These are phyloP conservation scores for Neoarthrinium moseri DNA, from an alignment of 2,329 filamentous ascomycete genomes.

Conservation along the genomic window DNA sequence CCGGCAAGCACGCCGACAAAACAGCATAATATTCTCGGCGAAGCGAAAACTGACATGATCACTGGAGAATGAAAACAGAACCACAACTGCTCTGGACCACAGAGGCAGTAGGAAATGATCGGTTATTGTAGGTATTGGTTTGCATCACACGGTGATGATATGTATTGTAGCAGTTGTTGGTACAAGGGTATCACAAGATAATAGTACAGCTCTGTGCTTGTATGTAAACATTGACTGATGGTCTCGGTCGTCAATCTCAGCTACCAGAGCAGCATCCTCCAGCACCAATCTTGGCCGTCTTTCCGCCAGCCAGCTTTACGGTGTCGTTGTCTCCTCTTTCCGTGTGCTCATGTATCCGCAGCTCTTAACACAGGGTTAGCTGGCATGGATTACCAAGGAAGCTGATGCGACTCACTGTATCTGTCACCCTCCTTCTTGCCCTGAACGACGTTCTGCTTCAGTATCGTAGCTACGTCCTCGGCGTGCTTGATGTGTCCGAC, in stretches of 20 bases:
- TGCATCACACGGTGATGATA: no score
- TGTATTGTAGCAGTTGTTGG: not conserved
- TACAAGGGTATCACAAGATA: not conserved
- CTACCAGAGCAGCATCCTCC: slow-evolving; percentile 23
- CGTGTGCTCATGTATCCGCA: slow-evolving; percentile 87
- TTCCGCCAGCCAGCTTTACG: slow-evolving; percentile 62
- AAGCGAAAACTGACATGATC: not conserved
- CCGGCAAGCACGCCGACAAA: no score
- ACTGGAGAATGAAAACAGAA: not conserved
- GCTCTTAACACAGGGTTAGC: slow-evolving; percentile 48
- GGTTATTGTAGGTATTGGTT: not conserved
- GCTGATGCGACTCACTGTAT: slow-evolving; percentile 55
- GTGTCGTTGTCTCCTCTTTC: slow-evolving; percentile 93
- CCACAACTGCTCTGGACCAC: not conserved
- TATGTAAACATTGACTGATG: not conserved
- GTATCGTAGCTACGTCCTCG: slow-evolving; percentile 75
- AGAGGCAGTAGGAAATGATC: not conserved
- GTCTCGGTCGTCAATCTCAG: slow-evolving; percentile 8
- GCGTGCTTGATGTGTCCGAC: slow-evolving; percentile 72
- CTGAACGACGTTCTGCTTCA: slow-evolving; percentile 86
- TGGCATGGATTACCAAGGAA: slow-evolving; percentile 1
- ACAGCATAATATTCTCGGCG: no score
- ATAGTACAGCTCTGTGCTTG: not conserved
- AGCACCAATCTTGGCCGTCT: slow-evolving; percentile 24
- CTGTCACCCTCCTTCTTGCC: slow-evolving; percentile 56